Percentiles rank a stretch among this genome's conserved stretches.
Conservation (phyloP, 371 early-diverging fungal species). For the Haplosporangium sp. region DNA sequence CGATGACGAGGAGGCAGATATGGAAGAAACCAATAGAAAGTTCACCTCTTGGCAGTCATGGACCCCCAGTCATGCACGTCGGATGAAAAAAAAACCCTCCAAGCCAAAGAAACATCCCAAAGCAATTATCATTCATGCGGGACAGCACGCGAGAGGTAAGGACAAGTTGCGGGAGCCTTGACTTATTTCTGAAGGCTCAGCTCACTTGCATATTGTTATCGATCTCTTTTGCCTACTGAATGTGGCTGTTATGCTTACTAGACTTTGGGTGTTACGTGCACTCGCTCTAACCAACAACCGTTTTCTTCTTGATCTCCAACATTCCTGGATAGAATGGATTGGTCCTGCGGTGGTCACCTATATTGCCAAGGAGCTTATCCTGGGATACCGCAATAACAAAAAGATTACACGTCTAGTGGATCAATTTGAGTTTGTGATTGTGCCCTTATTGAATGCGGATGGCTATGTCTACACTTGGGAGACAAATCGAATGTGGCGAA, state of each 20-base stretch:
- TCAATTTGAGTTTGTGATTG: constrained; percentile 53
- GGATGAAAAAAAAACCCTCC: constrained; percentile 25
- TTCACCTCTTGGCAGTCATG: constrained; percentile 32
- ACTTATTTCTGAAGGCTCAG: neutral
- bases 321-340: constrained; percentile 47
- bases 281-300: neutral
- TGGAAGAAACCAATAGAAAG: constrained; percentile 7
- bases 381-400: constrained; percentile 45
- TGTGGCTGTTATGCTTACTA: too few relatives aligned
- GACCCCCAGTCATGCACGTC: constrained; percentile 13
- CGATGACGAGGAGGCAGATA: constrained; percentile 2
- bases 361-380: constrained; percentile 53
- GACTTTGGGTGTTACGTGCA: too few relatives aligned
- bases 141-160: constrained; percentile 55
- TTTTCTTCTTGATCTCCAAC: neutral
- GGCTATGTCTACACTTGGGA: constrained; percentile 60
- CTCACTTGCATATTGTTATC: neutral
- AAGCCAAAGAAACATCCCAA: constrained; percentile 39
- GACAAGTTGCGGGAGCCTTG: neutral
- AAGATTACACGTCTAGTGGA: constrained; percentile 49
- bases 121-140: constrained; percentile 35
- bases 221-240: neutral
- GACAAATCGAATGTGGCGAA: constrained; percentile 62
- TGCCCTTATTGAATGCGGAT: constrained; percentile 62
- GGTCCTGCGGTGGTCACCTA: constrained; percentile 52